Conservation (phyloP, 352 stramenopile genomes). For the Globisporangium radiosum region DNA sequence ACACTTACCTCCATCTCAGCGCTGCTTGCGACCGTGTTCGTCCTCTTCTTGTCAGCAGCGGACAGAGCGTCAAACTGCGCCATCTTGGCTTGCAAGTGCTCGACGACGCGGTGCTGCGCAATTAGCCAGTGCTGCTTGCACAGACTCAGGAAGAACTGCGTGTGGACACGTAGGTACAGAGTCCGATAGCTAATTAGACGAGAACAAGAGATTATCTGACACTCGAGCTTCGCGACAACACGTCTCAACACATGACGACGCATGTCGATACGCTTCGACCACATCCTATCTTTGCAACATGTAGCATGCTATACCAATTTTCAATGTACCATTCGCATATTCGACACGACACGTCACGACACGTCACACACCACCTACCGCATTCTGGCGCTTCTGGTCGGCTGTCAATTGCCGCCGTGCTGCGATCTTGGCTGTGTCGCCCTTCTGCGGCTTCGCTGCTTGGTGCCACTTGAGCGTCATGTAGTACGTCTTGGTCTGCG, state of each 20-base stretch:
- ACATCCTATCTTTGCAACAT: no score
- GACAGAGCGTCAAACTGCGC: constrained; percentile 14
- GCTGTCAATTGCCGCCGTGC: constrained; percentile 47
- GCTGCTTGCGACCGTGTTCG: constrained; percentile 12
- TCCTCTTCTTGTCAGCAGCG: constrained; percentile 21
- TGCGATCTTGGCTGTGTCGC: constrained; percentile 80
- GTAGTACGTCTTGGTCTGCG: constrained; percentile 45
- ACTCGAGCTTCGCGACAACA: no score
- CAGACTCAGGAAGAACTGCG: constrained; percentile 50
- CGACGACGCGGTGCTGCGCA: constrained; percentile 64
- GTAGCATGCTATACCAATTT: no score
- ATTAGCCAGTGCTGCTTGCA: constrained; percentile 74
- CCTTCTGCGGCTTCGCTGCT: constrained; percentile 75
- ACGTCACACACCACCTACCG: constrained; percentile 12
- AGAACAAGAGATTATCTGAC: neutral
- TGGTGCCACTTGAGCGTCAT: constrained; percentile 86
- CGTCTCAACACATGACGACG: no score
- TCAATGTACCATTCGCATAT: no score
- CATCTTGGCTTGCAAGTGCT: constrained; percentile 67
- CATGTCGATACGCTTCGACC: no score
- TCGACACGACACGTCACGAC: neutral
- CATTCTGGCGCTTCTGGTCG: constrained; percentile 78
- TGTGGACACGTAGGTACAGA: neutral
- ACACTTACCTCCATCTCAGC: constrained; percentile 52
- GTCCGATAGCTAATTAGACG: no score